Conservation (phyloP, 208 protist species). For the Spongospora subterranea region DNA sequence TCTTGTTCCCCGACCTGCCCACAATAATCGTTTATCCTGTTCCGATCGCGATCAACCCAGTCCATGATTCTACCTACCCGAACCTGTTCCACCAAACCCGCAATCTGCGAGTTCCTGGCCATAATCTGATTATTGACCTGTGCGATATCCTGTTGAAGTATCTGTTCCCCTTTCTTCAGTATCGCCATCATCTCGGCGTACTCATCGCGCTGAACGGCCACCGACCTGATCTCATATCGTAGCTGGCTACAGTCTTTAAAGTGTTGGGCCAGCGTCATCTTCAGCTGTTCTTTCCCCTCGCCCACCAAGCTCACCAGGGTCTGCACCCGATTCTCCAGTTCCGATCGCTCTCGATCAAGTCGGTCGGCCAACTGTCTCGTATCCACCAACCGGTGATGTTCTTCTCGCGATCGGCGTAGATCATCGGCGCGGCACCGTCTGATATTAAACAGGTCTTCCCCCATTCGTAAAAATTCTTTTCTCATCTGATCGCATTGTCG, state of each 20-base stretch:
- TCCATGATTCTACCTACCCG: not conserved
- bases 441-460: not conserved
- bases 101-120: not conserved
- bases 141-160: not conserved
- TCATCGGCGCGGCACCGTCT: not conserved
- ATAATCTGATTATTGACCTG: not conserved
- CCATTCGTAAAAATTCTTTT: not conserved
- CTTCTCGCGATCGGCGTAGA: not conserved
- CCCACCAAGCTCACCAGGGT: not conserved
- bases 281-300: not conserved
- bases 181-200: not conserved
- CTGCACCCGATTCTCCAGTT: not conserved
- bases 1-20: not conserved
- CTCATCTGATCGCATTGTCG: not conserved
- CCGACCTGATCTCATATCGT: not conserved
- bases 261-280: not conserved
- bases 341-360: not conserved
- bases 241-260: not conserved
- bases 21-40: not conserved
- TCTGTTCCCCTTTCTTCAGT: not conserved
- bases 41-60: not conserved
- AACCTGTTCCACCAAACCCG: not conserved
- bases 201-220: not conserved
- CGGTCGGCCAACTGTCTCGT: not conserved
- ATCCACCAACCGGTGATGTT: not conserved